phyloP scores from a whole-genome alignment of 2,329 filamentous ascomycete species.

The Cordyceps farinosa region DNA sequence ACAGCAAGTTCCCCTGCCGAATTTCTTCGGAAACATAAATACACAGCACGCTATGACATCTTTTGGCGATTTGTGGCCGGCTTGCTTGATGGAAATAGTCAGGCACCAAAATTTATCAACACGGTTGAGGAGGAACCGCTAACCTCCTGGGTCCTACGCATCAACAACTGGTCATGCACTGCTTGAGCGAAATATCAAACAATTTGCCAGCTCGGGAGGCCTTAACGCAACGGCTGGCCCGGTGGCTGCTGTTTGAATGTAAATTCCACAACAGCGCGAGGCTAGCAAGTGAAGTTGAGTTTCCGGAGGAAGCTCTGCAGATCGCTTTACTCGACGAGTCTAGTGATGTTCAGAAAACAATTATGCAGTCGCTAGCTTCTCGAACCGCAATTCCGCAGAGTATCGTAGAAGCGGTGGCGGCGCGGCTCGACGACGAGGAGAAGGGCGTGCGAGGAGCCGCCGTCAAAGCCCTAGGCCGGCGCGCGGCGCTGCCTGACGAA shows the following conservation, averaged over 20 bases:
- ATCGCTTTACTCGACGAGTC: slow-evolving; percentile 12
- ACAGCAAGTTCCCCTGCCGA: slow-evolving; percentile 10
- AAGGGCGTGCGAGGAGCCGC: too few relatives aligned
- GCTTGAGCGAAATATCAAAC: slow-evolving; percentile 30
- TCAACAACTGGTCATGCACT: slow-evolving; percentile 36
- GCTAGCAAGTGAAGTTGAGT: slow-evolving; percentile 20
- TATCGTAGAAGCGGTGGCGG: not conserved
- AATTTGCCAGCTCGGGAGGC: slow-evolving; percentile 13
- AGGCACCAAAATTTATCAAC: slow-evolving; percentile 27
- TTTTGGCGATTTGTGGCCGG: slow-evolving; percentile 42
- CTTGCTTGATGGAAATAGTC: slow-evolving; percentile 25
- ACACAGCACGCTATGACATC: slow-evolving; percentile 36
- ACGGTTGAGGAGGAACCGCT: slow-evolving; percentile 31
- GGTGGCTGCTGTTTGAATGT: slow-evolving; percentile 26
- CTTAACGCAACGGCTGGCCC: slow-evolving; percentile 18
- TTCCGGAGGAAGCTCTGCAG: slow-evolving; percentile 19
- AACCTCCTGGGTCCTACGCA: slow-evolving; percentile 36
- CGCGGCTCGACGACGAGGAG: too few relatives aligned
- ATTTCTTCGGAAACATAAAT: slow-evolving; percentile 36
- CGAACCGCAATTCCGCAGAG: not conserved
- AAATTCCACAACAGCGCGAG: slow-evolving; percentile 13
- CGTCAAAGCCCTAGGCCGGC: too few relatives aligned
- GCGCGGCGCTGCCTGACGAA: too few relatives aligned
- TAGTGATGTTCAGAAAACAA: not conserved
- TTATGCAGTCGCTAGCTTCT: not conserved